phyloP scores from a whole-genome alignment of 139 green algal species.

The Haematococcus sp. region DNA sequence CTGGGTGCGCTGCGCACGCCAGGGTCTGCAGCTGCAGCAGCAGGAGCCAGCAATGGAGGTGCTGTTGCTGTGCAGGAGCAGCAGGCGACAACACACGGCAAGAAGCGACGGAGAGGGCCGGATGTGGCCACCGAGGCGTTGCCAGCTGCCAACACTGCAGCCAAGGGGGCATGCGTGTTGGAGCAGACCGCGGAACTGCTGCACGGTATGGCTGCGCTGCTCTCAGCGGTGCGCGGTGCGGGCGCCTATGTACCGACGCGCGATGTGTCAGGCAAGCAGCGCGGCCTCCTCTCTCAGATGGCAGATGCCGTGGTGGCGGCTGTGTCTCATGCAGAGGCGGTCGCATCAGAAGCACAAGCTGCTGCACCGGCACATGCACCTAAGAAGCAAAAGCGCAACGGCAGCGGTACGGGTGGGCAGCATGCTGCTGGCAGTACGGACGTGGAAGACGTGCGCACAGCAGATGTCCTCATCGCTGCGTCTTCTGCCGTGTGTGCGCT shows the following conservation, averaged over 20 bases:
- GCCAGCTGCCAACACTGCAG: not conserved
- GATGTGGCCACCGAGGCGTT: not conserved
- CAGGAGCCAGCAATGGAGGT: not conserved
- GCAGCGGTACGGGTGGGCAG: too few relatives aligned
- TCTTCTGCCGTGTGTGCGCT: constrained; percentile 13
- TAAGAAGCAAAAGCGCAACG: constrained; percentile 4
- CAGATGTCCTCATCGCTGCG: not conserved
- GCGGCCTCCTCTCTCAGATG: constrained; percentile 2
- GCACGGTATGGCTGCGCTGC: not conserved
- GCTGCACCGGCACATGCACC: not conserved
- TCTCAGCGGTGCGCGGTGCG: not conserved
- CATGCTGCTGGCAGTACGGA: too few relatives aligned
- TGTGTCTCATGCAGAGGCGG: not conserved
- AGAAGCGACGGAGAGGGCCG: not conserved
- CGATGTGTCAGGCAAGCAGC: constrained; percentile 6
- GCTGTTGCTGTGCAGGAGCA: not conserved
- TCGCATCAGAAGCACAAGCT: not conserved
- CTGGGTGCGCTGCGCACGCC: not conserved
- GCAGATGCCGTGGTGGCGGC: not conserved
- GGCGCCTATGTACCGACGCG: constrained; percentile 22
- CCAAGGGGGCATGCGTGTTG: not conserved
- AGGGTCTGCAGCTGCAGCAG: constrained; percentile 6
- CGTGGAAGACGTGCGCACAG: not conserved
- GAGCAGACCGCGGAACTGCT: not conserved
- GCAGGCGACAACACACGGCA: not conserved